Percentiles rank a stretch among this genome's conserved stretches.
Evolutionary conservation across 1,284 basidiomycete species (phyloP).

Genomic region (Cryptococcus sp.): DNA sequence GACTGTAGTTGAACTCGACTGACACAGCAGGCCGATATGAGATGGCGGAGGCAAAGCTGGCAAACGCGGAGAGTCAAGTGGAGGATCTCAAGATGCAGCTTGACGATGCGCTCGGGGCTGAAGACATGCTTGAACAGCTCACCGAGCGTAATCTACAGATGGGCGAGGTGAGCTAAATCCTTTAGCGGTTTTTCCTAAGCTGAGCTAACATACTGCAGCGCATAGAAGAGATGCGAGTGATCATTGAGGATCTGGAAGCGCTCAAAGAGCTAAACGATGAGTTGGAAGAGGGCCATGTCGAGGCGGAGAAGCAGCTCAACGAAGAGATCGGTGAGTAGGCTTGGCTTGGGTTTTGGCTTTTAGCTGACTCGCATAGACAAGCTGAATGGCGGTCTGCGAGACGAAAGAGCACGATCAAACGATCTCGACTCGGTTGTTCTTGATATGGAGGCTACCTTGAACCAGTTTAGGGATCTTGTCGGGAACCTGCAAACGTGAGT

Average conservation of each 20-base stretch:
- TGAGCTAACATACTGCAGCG: conserved; percentile 58
- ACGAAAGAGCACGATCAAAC: conserved; percentile 60
- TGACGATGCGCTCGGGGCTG: conserved; percentile 89
- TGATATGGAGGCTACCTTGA: conserved; percentile 80
- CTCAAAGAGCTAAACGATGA: conserved; percentile 95
- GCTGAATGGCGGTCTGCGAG: conserved; percentile 64
- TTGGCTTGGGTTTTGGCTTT: background rate
- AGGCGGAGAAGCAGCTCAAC: conserved; percentile 86
- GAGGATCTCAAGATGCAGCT: conserved; percentile 92
- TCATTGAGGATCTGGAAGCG: conserved; percentile 92
- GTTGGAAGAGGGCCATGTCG: conserved; percentile 91
- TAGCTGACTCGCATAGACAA: conserved; percentile 52
- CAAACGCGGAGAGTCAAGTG: conserved; percentile 80
- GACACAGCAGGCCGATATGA: conserved; percentile 66
- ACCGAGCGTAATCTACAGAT: conserved; percentile 91
- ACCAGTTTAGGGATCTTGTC: conserved; percentile 86
- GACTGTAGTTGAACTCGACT: conserved; percentile 1
- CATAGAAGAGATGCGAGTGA: conserved; percentile 92
- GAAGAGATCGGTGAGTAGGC: conserved; percentile 70
- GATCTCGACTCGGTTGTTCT: conserved; percentile 68
- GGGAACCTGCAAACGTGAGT: conserved; percentile 68
- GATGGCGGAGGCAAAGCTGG: conserved; percentile 66
- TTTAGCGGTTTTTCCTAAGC: background rate
- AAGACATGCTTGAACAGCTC: conserved; percentile 92
- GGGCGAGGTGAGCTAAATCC: conserved; percentile 60